Percentiles rank a stretch among this genome's conserved stretches.
phyloP scores from a whole-genome alignment of 208 protist species.

The Crithidia brevicula region DNA sequence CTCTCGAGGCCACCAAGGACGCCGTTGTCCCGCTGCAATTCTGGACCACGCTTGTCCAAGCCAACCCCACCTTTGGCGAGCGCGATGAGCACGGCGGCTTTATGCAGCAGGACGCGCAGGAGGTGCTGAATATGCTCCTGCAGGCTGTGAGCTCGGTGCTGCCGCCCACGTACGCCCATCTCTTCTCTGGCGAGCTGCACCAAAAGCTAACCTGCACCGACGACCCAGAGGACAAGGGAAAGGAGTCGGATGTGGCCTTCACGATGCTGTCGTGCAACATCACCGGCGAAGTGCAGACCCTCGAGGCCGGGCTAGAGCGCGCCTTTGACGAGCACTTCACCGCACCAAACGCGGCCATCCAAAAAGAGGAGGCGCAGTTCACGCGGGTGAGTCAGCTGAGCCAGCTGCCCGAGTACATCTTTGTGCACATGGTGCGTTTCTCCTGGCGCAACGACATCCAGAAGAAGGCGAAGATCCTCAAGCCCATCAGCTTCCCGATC shows the following conservation, averaged over 20 bases:
- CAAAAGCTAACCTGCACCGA: conserved; percentile 64
- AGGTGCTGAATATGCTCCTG: conserved; percentile 69
- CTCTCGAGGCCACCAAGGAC: conserved; percentile 43
- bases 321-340: conserved; percentile 68
- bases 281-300: conserved; percentile 68
- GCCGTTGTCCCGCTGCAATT: conserved; percentile 52
- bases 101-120: conserved; percentile 90
- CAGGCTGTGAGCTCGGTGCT: conserved; percentile 38
- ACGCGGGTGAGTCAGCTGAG: conserved; percentile 51
- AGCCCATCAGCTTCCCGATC: conserved; percentile 83
- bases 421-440: conserved; percentile 92
- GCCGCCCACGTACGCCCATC: conserved; percentile 37
- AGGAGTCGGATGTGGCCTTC: conserved; percentile 48
- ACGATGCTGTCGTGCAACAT: conserved; percentile 90
- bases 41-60: conserved; percentile 51
- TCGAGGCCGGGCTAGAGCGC: conserved; percentile 78
- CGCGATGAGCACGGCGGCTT: conserved; percentile 59
- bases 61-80: conserved; percentile 69
- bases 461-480: conserved; percentile 88
- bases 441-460: conserved; percentile 83
- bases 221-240: conserved; percentile 41
- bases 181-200: conserved; percentile 59
- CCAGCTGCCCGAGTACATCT: conserved; percentile 81
- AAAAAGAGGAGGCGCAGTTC: conserved; percentile 52
- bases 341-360: conserved; percentile 50